Percentiles rank a stretch among this genome's conserved stretches.
These are phyloP conservation scores for Ramalina intermedia DNA, from an alignment of 495 filamentous ascomycete species.

Conservation along the genomic window DNA sequence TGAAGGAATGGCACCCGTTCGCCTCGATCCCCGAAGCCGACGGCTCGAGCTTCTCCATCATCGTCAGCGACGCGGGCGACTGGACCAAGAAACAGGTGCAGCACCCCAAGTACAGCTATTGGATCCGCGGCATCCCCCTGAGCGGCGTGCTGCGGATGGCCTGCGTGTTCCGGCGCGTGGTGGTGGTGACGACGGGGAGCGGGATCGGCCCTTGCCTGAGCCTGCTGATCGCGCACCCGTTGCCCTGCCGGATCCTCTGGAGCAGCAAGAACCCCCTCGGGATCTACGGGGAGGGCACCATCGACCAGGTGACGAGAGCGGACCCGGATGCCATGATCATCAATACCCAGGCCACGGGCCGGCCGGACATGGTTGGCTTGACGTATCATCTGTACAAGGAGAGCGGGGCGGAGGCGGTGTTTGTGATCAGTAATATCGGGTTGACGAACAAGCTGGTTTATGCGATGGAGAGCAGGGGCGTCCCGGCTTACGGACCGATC, in stretches of 20 bases:
- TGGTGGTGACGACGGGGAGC: constrained; percentile 71
- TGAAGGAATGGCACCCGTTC: constrained; percentile 72
- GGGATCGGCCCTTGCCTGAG: constrained; percentile 60
- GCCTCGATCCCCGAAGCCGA: constrained; percentile 44
- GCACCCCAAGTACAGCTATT: constrained; percentile 39
- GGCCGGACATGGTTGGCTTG: constrained; percentile 41
- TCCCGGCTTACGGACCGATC: constrained; percentile 65
- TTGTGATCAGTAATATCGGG: constrained; percentile 62
- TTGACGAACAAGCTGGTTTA: constrained; percentile 60
- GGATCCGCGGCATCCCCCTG: constrained; percentile 38
- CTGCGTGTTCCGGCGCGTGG: constrained; percentile 48
- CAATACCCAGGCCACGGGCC: constrained; percentile 34
- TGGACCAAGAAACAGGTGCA: constrained; percentile 54
- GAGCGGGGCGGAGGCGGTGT: constrained; percentile 53
- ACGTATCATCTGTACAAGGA: constrained; percentile 42
- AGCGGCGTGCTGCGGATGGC: constrained; percentile 63
- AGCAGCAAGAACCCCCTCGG: constrained; percentile 36
- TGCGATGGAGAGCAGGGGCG: constrained; percentile 52
- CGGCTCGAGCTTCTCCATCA: constrained; percentile 47
- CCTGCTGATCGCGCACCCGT: constrained; percentile 31
- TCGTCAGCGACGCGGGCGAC: constrained; percentile 73
- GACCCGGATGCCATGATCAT: constrained; percentile 41
- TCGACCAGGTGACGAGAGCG: constrained; percentile 33
- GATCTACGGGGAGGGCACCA: constrained; percentile 39
- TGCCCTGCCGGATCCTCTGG: constrained; percentile 44